Percentiles rank a stretch among this genome's conserved stretches.
Conservation (phyloP, 805 yeast species). For the Metschnikowia lunata region DNA sequence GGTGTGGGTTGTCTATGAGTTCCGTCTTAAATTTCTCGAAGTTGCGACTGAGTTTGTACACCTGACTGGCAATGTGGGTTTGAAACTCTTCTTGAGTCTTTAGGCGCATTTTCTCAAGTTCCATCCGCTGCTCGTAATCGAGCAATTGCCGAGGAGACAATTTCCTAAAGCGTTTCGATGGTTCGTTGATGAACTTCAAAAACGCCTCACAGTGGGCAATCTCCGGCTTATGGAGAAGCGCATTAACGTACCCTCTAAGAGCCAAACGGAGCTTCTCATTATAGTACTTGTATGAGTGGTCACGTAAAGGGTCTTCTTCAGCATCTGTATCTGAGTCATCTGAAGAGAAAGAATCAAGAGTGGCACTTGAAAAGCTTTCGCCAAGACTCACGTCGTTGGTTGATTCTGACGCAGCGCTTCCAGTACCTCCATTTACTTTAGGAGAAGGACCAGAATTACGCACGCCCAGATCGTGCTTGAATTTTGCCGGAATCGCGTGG, state of each 20-base stretch:
- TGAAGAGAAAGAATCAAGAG: neutral
- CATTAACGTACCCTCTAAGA: slow-evolving; percentile 65
- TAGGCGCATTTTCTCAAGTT: slow-evolving; percentile 55
- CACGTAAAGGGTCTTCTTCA: neutral
- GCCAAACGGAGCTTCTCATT: slow-evolving; percentile 78
- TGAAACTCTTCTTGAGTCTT: slow-evolving; percentile 69
- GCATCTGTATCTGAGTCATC: neutral
- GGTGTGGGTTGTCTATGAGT: slow-evolving; percentile 46
- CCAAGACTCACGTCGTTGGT: neutral
- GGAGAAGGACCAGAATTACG: slow-evolving; percentile 10
- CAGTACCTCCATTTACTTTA: neutral
- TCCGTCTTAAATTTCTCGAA: slow-evolving; percentile 57
- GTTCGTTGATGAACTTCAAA: slow-evolving; percentile 9
- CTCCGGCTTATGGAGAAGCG: slow-evolving; percentile 50
- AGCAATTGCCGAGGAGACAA: slow-evolving; percentile 40
- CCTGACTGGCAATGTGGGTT: slow-evolving; percentile 56
- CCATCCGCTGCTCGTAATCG: slow-evolving; percentile 57
- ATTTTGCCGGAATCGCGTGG: slow-evolving; percentile 55
- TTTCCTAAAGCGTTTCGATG: slow-evolving; percentile 23
- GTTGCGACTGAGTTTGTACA: slow-evolving; percentile 49
- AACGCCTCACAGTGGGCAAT: slow-evolving; percentile 51
- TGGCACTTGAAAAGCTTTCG: neutral
- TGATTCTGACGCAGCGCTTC: neutral
- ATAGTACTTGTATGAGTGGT: slow-evolving; percentile 32
- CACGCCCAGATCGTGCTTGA: slow-evolving; percentile 34